Base-by-base conservation (phyloP, 768 basidiomycete genomes). In the Tricholoma hemisulphureum region DNA sequence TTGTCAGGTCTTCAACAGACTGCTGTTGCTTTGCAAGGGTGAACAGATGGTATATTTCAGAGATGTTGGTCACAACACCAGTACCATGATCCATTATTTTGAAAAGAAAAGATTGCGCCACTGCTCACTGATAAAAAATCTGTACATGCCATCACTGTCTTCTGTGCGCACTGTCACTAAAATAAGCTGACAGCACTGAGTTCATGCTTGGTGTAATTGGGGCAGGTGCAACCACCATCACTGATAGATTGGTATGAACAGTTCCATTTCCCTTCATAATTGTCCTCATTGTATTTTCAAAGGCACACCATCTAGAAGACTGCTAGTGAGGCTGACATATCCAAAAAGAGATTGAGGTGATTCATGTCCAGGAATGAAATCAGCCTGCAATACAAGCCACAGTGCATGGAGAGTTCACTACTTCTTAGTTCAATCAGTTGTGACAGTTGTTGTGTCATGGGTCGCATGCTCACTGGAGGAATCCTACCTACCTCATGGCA, bases 41-140 rank as follows among this genome's bases (percentile, higher is more conserved):
- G 94, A 94, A 55, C 71, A 88, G 63, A 86, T 79, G 3, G 87
- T 87, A 7, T 91, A 88, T 71, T 88, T 88, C 61, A 88, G 88
- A 7, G 85, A 90, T 53, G 68, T 92, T 23, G 91, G 92, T 1
- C 61, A 73, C 20, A 81, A 87, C 57, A 77, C 89, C 0, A 68
- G 76, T 7, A 82, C 82, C 0, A 69, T 95, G n/a, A 83, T 93
- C 54, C 67, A 78, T n/a, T 95, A 95, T 70, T 93, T 95, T 59
- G 85, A 91, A 67, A 65, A 66, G 3, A 85, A 85, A 49, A 90
- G 91, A 28, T 85, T 83, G 0, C 76, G 84, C 3, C 65, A 63
- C 16, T 94, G 93, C 58, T 75, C 77, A 0, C 66, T 79, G 3
- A 76, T 79, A 1, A 92, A 86, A 68, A 95, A 95, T 66, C 91